These are phyloP conservation scores for Picochlorum sp. DNA, from an alignment of 139 green algal species.

Conservation along the genomic window DNA sequence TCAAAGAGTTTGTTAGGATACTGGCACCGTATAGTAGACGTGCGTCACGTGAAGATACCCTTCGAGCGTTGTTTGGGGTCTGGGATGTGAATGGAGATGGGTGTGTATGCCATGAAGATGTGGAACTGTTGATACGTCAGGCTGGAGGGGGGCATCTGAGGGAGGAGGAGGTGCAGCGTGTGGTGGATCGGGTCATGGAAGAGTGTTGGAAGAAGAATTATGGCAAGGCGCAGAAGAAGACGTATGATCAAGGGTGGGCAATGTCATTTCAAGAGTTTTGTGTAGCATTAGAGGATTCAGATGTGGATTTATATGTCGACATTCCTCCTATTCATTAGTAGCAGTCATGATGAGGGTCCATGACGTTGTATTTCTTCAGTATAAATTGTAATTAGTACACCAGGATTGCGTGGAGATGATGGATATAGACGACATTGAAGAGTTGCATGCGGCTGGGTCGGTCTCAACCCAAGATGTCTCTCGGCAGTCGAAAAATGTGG, in stretches of 20 bases:
- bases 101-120: constrained; percentile 59
- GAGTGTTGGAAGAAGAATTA: background rate
- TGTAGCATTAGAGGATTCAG: constrained; percentile 11
- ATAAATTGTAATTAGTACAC: background rate
- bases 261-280: constrained; percentile 13
- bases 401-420: background rate
- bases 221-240: background rate
- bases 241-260: no score
- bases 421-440: constrained; percentile 31
- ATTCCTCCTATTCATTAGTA: constrained; percentile 6
- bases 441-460: constrained; percentile 3
- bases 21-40: constrained; percentile 67
- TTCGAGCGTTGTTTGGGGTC: constrained; percentile 65
- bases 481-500: background rate
- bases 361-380: background rate
- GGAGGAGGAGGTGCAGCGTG: constrained; percentile 47
- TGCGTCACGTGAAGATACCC: constrained; percentile 58
- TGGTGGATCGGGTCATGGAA: constrained; percentile 34
- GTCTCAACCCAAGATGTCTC: background rate
- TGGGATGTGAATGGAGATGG: constrained; percentile 49
- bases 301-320: constrained; percentile 16
- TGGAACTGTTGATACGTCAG: constrained; percentile 75
- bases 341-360: background rate
- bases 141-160: constrained; percentile 62
- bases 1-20: constrained; percentile 80